A percentile compares a stretch with the other conserved stretches of the same genome.
Conservation (phyloP, 106 monocot species). For the Acorus calamus region DNA sequence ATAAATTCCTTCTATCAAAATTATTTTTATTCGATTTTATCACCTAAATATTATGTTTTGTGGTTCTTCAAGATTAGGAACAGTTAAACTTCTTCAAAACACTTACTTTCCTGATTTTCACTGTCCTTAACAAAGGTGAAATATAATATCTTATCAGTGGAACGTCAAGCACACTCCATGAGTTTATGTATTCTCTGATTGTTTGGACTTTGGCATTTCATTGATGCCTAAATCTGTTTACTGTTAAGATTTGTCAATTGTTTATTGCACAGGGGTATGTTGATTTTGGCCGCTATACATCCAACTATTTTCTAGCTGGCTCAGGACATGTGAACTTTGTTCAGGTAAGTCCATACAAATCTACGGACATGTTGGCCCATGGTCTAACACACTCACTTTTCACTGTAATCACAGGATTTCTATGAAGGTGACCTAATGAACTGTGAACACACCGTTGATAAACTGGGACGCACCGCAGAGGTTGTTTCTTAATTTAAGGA, state of each 20-base stretch:
- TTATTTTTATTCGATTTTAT: not conserved
- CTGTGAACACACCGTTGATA: slow-evolving; percentile 76
- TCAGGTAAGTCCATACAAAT: slow-evolving; percentile 40
- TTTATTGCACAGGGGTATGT: slow-evolving; percentile 57
- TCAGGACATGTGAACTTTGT: slow-evolving; percentile 60
- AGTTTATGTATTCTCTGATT: no score
- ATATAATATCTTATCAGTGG: no score
- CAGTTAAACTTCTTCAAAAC: no score
- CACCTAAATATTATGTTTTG: no score
- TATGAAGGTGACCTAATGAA: slow-evolving; percentile 65
- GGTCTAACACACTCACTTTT: not conserved
- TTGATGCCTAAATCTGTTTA: no score
- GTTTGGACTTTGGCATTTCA: no score
- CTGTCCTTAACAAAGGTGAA: no score
- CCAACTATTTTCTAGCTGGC: slow-evolving; percentile 51
- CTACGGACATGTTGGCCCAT: not conserved
- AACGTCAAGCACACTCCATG: no score
- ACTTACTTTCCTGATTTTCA: no score
- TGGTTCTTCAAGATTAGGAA: no score
- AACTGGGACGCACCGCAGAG: slow-evolving; percentile 88
- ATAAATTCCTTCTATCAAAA: no score
- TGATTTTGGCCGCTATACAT: slow-evolving; percentile 76
- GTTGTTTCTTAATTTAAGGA: slow-evolving; percentile 19
- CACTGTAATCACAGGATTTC: slow-evolving; percentile 34
- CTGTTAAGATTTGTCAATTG: no score